Percentiles rank a stretch among this genome's conserved stretches.
These are phyloP conservation scores for Aechmea fasciata DNA, from an alignment of 176 grass and related monocot genomes.

Conservation along the genomic window DNA sequence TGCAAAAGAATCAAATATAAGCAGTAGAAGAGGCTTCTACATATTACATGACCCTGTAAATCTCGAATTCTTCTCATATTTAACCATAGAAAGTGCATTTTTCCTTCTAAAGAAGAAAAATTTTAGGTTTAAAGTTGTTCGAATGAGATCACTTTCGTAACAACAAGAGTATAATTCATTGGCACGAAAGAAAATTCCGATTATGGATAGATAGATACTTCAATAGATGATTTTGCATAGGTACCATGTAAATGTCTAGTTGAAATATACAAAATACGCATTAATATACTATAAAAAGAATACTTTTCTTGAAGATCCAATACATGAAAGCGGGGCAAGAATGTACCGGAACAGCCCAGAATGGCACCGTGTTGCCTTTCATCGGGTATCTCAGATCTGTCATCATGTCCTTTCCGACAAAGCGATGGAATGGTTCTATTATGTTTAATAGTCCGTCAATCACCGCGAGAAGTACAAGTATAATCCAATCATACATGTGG, in stretches of 20 bases:
- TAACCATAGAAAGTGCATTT: too few species aligned
- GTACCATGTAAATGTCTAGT: too few species aligned
- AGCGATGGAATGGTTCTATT: conserved; percentile 80
- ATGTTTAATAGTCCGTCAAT: conserved; percentile 55
- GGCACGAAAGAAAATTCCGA: too few species aligned
- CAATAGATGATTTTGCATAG: too few species aligned
- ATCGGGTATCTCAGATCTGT: conserved; percentile 69
- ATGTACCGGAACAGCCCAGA: conserved; percentile 74
- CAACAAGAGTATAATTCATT: too few species aligned
- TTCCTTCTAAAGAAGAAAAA: too few species aligned
- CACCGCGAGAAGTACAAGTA: conserved; percentile 43
- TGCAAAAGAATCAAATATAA: conserved; percentile 23
- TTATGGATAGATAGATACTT: too few species aligned
- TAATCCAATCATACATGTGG: conserved; percentile 69
- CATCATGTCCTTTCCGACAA: conserved; percentile 71
- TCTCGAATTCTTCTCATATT: too few species aligned
- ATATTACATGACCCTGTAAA: too few species aligned
- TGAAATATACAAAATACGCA: not conserved
- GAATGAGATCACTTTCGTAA: too few species aligned
- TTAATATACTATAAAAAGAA: conserved; percentile 5
- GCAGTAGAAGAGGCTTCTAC: conserved; percentile 6
- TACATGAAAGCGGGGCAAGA: conserved; percentile 7
- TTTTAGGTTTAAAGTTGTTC: too few species aligned
- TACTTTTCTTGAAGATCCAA: conserved; percentile 10
- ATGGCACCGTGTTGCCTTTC: conserved; percentile 71